Evolutionary conservation across 768 basidiomycete genomes (phyloP), one percentile per base, ranked within the genome.

Genomic region (Amanita rubescens): DNA sequence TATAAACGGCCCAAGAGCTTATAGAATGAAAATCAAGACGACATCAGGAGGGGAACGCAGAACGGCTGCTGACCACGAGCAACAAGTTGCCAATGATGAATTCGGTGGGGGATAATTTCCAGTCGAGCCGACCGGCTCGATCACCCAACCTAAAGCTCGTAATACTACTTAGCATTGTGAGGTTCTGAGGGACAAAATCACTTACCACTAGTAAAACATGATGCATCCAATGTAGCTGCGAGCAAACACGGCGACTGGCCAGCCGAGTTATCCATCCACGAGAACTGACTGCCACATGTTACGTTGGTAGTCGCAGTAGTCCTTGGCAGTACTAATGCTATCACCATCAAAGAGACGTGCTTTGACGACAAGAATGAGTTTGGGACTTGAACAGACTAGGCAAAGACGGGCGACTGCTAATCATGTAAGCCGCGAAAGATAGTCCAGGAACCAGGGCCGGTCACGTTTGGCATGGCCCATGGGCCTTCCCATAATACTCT

Each of bases 1-100:
- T 53, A 46, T 53, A 53, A 34, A 53, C 32, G 10, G 52, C 42
- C 52, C 52, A 53, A 9, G 52, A 53, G 42, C 52, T 53, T 34
- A 20, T 25, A 25, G 0, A 37, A 5, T 15, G 4, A 15, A 20
- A 5, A 51, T 51, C 51, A 53, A 20, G 15, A 15, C 8, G 25
- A 33, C 2, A n/a, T 17, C 43, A 1, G 19, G 42, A 19, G n/a
- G 3, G 35, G 6, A 17, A 2, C 14, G 22, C 43, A 53, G 6
- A 22, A 22, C 27, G 27, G 14, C 10, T 2, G 24, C 52, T 45
- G 15, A 53, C 52, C 52, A 53, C 11, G 17, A 14, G 12, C 52
- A 53, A 46, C 35, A 45, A 53, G n/a, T 53, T 1, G 33, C 22
- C 24, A 10, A 45, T 22, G 51, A 19, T 19, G 32, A 9, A 15